Percentiles rank a stretch among this genome's conserved stretches.
phyloP scores from a whole-genome alignment of 768 basidiomycete species.

The Lepiota venenata region DNA sequence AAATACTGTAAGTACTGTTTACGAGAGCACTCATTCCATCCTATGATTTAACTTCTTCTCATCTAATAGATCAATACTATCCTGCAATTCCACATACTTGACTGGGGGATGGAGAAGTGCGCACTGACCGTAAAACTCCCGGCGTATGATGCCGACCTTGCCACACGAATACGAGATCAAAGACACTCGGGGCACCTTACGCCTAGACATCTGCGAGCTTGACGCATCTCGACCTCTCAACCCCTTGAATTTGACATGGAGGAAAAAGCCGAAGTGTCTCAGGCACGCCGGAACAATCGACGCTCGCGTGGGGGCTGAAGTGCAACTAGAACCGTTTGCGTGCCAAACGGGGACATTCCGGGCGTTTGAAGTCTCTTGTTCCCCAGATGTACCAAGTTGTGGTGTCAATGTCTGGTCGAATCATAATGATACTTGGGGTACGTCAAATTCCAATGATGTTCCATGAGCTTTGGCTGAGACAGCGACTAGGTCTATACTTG shows the following conservation, averaged over 20 bases:
- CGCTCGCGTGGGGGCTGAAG: slow-evolving; percentile 22
- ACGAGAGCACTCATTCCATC: background rate
- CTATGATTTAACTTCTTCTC: background rate
- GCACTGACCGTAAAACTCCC: slow-evolving; percentile 23
- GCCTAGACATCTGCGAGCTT: slow-evolving; percentile 22
- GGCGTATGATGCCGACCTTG: slow-evolving; percentile 16
- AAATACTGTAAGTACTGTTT: slow-evolving; percentile 14
- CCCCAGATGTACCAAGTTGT: slow-evolving; percentile 17
- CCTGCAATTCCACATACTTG: slow-evolving; percentile 22
- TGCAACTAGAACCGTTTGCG: slow-evolving; percentile 18
- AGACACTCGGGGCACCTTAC: slow-evolving; percentile 14
- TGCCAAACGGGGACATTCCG: slow-evolving; percentile 25
- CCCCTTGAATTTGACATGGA: slow-evolving; percentile 19
- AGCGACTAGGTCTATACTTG: slow-evolving; percentile 21
- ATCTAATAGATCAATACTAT: slow-evolving; percentile 20
- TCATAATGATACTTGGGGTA: slow-evolving; percentile 27
- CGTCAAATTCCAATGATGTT: slow-evolving; percentile 6
- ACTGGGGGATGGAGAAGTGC: slow-evolving; percentile 28
- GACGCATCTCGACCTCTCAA: slow-evolving; percentile 21
- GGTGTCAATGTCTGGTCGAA: slow-evolving; percentile 27
- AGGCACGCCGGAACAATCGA: slow-evolving; percentile 16
- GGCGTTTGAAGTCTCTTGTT: slow-evolving; percentile 24
- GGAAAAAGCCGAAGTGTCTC: slow-evolving; percentile 19
- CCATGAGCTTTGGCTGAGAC: background rate
- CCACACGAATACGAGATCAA: slow-evolving; percentile 22